Evolutionary conservation across 2,329 filamentous ascomycete species (phyloP), one percentile per base, ranked within the genome.

Genomic region (Massarina eburnea): DNA sequence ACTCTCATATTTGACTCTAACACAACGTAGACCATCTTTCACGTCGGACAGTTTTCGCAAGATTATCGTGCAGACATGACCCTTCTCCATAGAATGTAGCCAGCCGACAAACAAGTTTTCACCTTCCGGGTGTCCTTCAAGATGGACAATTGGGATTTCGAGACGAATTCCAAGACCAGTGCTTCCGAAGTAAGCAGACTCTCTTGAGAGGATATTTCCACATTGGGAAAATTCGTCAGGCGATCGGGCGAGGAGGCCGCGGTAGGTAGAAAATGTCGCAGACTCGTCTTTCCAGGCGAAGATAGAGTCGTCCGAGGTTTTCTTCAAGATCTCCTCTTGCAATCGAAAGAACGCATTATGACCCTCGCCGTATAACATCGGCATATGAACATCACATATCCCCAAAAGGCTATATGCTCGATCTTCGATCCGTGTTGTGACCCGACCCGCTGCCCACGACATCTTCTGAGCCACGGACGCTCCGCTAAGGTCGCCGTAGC

Each of bases 381-480:
- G 46, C 40, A 57, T 52, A 27, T 59, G 44, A 26, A 59, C 41
- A 21, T 41, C 43, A 30, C 60, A 59, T 2, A 60, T 45, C 1
- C 58, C 59, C 10, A 61, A 33, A 6, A 62, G 38, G 12, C 45
- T 58, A 34, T 62, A 63, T 2, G 56, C 57, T 8, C 41, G 40
- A n/a, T 63, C 59, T 36, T 62, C 59, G 15, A 42, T 30, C 17
- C 47, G 36, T 19, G 49, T 59, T 0, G 62, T 61, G 5, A 49
- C 12, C 3, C 62, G 43, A 4, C 19, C 10, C 6, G 54, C 41
- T 8, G 55, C 55, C 62, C 61, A 66, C 1, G 41, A 51, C 48
- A 59, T 51, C 9, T 47, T 44, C 18, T 48, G 29, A 7, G 45
- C 54, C 12, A 56, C 36, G 2, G 43, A 24, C 14, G 33, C 20